Conservation (phyloP, 164 flowering plant genomes). For the Sextonia rubra region DNA sequence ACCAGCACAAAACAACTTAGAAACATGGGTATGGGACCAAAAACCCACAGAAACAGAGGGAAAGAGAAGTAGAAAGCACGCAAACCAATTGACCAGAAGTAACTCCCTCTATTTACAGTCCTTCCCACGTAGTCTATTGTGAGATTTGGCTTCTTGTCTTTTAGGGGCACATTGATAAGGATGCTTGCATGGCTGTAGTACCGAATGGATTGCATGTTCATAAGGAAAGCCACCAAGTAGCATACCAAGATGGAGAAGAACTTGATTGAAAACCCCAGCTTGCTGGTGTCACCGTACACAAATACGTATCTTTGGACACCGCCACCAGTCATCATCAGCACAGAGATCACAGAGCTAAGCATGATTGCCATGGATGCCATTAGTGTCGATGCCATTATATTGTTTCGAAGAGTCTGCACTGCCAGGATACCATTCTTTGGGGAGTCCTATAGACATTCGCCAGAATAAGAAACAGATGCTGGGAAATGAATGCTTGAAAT, state of each 20-base stretch:
- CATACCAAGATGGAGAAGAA: constrained; percentile 68
- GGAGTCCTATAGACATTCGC: constrained; percentile 10
- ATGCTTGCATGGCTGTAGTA: constrained; percentile 41
- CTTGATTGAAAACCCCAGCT: constrained; percentile 49
- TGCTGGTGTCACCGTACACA: constrained; percentile 44
- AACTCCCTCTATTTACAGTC: constrained; percentile 60
- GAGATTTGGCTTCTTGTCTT: constrained; percentile 29
- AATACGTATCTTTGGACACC: not conserved
- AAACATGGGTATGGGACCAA: constrained; percentile 88
- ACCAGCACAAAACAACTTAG: constrained; percentile 41
- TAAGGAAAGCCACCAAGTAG: constrained; percentile 63
- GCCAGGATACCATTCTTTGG: constrained; percentile 23
- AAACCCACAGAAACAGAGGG: constrained; percentile 82
- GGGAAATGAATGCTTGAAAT: too few species aligned
- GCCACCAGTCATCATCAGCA: constrained; percentile 44
- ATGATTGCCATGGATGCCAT: constrained; percentile 21
- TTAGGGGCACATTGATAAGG: constrained; percentile 18
- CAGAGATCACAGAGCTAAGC: constrained; percentile 61
- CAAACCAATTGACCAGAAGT: constrained; percentile 80
- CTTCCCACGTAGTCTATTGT: constrained; percentile 57
- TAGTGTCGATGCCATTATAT: constrained; percentile 28
- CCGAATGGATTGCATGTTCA: constrained; percentile 76
- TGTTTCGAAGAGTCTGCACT: constrained; percentile 18
- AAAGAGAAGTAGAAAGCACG: constrained; percentile 79
- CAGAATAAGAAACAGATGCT: not conserved